Conservation (phyloP, 768 basidiomycete species). For the Lactifluus rugatus region DNA sequence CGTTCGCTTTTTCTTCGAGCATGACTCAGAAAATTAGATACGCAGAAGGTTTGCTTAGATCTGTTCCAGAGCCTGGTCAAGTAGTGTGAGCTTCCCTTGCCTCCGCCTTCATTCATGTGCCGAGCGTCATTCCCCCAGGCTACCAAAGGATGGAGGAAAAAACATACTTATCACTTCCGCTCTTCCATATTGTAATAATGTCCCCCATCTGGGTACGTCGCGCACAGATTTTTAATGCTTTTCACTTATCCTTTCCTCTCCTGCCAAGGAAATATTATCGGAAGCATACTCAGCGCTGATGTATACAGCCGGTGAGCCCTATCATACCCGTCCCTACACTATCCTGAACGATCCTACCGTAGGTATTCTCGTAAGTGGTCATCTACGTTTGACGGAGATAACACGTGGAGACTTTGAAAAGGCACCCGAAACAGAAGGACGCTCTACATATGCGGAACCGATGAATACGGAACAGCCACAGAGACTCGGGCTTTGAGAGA, state of each 20-base stretch:
- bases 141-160: constrained; percentile 76
- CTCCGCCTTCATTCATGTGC: background rate
- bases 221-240: constrained; percentile 5
- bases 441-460: constrained; percentile 94
- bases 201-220: constrained; percentile 79
- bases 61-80: constrained; percentile 34
- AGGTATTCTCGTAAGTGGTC: constrained; percentile 52
- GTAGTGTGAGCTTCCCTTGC: constrained; percentile 30
- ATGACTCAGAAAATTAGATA: constrained; percentile 35
- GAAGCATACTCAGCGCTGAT: constrained; percentile 93
- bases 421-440: constrained; percentile 79
- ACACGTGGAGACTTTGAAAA: constrained; percentile 19
- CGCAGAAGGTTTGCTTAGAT: constrained; percentile 35
- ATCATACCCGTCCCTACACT: background rate
- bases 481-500: constrained; percentile 95
- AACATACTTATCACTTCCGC: constrained; percentile 94
- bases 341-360: background rate
- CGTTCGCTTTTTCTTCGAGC: background rate
- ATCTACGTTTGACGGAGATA: background rate
- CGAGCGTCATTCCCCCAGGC: constrained; percentile 28
- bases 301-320: constrained; percentile 80
- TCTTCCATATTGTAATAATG: constrained; percentile 94
- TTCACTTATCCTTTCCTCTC: background rate
- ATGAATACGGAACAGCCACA: constrained; percentile 99
- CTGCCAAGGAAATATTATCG: constrained; percentile 71